Base-by-base conservation (phyloP, 2,329 filamentous ascomycete species). In the Cytospora schulzeri region DNA sequence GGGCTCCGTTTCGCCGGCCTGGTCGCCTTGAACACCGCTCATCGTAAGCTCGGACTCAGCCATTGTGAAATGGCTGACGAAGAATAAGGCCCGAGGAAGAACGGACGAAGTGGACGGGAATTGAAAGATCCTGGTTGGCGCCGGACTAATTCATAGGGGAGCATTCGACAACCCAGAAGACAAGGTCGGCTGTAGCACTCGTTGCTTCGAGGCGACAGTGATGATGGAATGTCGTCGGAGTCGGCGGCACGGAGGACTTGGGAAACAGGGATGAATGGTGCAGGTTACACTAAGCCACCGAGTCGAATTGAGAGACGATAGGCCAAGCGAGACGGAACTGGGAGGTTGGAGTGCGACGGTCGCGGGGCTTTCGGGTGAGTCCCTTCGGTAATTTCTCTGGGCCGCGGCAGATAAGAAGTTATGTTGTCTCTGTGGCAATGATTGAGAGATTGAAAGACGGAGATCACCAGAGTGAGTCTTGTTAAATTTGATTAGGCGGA, bases 1-100 rank as follows among this genome's bases (percentile, higher is more conserved):
- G 57, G 50, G 50, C 45, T 65, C 66, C 17, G 63, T 52, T 48
- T 55, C 52, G 59, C 33, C 45, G 60, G 58, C 53, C 29, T 57
- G 62, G 57, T 35, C 51, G n/a, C n/a, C 45, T 48, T 66, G 60
- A 53, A 48, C 60, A 26, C 54, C 65, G 55, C 56, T 67, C 60
- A 59, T 63, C n/a, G 60, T 56, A 28, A 50, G 51, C 31, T 62
- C 60, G 53, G 59, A n/a, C 50, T 67, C 67, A 53, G 67, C 67
- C 67, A 68, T 68, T 22, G 58, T 62, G 62, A 11, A 56, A 62
- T 38, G 45, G 59, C 26, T 59, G 38, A 50, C 19, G 51, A 26
- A 53, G 45, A 22, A 24, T 51, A 55, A 48, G 56, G 59, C 60
- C 50, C 24, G 26, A 45, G 55, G 54, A 24, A n/a, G 50, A 38